Evolutionary conservation across 352 stramenopile genomes (phyloP), one percentile per base, ranked within the genome.

Genomic region (Phytophthora sojae): DNA sequence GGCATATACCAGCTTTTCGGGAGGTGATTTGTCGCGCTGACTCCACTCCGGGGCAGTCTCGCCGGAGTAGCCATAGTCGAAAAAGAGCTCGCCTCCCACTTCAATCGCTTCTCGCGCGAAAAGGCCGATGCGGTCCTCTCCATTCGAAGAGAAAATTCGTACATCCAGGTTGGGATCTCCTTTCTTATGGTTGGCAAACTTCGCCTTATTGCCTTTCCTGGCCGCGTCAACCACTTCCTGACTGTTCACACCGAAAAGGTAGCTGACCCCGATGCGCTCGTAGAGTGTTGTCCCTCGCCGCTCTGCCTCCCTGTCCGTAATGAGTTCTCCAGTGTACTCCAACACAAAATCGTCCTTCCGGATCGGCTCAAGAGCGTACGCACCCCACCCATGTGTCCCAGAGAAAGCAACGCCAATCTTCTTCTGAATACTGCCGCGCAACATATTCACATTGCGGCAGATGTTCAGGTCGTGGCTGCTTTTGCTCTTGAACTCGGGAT

Each of bases 131-230:
- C 92, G 81, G 69, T 96, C 80, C 59, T 98, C 92, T 17, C 95
- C 95, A 51, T 97, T 93, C 0, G 97, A 91, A 8, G 77, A 58
- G 17, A 97, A 71, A 58, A 97, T 94, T 57, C 86, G 89, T 6
- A 95, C 85, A 56, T 92, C 79, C 45, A 92, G 87, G 60, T 98
- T 98, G 12, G 91, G 81, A 5, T 65, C 58, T 19, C 76, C 73
- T 52, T 73, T 71, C 11, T 69, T 75, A 61, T 98, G 94, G 65
- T 98, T 97, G 1, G 91, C 88, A 77, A 97, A 99, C 61, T 96
- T 93, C 44, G 88, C 92, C 74, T 99, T 98, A 79, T 99, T 99
- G 17, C 97, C 96, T 69, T 98, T 95, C 25, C 89, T 85, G 32
- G 89, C 89, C 2, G 96, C 95, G 72, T 99, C 97, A 30, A 99